Base-by-base conservation (phyloP, 2,329 filamentous ascomycete genomes). In the Hypoxylon sp. region DNA sequence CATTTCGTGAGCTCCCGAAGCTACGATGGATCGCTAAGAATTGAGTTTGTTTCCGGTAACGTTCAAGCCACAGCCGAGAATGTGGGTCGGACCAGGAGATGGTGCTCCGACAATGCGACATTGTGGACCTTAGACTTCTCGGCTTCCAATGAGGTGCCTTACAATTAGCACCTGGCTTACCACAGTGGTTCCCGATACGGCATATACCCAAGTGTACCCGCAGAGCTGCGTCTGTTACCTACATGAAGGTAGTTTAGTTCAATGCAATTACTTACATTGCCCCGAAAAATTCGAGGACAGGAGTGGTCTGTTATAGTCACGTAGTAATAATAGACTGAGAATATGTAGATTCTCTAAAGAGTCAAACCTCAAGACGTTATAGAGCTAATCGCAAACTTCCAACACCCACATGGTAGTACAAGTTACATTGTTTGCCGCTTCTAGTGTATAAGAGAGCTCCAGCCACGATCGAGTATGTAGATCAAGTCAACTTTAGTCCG, bases 81-180 rank as follows among this genome's bases (percentile, higher is more conserved):
- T 46, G 51, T 44, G 59, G 60, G 17, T 32, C 46, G 10, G 31
- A 17, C 13, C n/a, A 59, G 64, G 68, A 65, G 64, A 50, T 31
- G 37, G 47, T 68, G 32, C 64, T 70, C 67, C 64, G 60, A 48
- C 35, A 65, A 67, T 68, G 67, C 32, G 48, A 67, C 61, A 44
- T 62, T 47, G 58, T 50, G 47, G 39, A 51, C 39, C 62, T 48
- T 50, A 50, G 60, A 55, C 61, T 48, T 57, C 47, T 32, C 37
- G 17, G 39, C 68, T 44, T 52, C 68, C 68, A 70, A 70, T 70
- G 6, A 57, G 39, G 44, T 51, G 42, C 17, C 35, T 37, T 27
- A 35, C 19, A 55, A 60, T 56, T 44, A 62, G 61, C 64, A 67
- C 53, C 59, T 69, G 53, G 55, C 52, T 46, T 32, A 35, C 6